These are phyloP conservation scores for Backusella australiensis DNA, from an alignment of 192 early-diverging fungal species.

Conservation along the genomic window DNA sequence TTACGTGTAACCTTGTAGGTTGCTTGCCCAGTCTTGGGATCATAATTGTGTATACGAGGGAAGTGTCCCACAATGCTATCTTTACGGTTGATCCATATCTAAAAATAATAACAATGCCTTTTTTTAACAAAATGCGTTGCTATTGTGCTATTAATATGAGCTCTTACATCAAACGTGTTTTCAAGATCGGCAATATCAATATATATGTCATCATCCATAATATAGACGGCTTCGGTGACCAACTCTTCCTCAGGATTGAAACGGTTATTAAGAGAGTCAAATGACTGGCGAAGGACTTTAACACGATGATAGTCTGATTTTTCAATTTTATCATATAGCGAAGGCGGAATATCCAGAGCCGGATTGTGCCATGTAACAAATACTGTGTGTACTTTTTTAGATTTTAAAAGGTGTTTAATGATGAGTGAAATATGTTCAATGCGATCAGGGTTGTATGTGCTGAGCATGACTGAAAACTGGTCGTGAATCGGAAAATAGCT, in stretches of 20 bases:
- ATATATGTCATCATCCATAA: slow-evolving; percentile 38
- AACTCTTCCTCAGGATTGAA: slow-evolving; percentile 29
- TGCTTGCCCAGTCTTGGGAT: slow-evolving; percentile 2
- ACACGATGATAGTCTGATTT: slow-evolving; percentile 4
- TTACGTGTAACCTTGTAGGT: slow-evolving; percentile 14
- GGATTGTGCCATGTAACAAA: slow-evolving; percentile 44
- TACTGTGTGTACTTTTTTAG: slow-evolving; percentile 21
- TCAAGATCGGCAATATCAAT: slow-evolving; percentile 23
- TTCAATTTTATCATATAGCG: slow-evolving; percentile 12
- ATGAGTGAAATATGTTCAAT: slow-evolving; percentile 26
- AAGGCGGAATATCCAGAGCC: slow-evolving; percentile 13
- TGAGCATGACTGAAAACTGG: slow-evolving; percentile 29
- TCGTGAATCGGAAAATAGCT: slow-evolving; percentile 15
- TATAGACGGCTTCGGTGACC: slow-evolving; percentile 26
- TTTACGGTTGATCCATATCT: slow-evolving; percentile 22
- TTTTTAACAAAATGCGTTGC: neutral
- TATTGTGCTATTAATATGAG: neutral
- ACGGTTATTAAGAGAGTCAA: slow-evolving; percentile 40
- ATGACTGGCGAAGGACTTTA: slow-evolving; percentile 16
- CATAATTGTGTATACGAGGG: slow-evolving; percentile 26
- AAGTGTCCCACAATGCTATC: slow-evolving; percentile 31
- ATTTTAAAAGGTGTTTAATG: slow-evolving; percentile 24
- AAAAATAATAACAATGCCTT: neutral
- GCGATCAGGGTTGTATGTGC: slow-evolving; percentile 34
- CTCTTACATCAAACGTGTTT: slow-evolving; percentile 24